Evolutionary conservation across 805 yeast genomes (phyloP).

Genomic region (Candida khao-thaluensis): DNA sequence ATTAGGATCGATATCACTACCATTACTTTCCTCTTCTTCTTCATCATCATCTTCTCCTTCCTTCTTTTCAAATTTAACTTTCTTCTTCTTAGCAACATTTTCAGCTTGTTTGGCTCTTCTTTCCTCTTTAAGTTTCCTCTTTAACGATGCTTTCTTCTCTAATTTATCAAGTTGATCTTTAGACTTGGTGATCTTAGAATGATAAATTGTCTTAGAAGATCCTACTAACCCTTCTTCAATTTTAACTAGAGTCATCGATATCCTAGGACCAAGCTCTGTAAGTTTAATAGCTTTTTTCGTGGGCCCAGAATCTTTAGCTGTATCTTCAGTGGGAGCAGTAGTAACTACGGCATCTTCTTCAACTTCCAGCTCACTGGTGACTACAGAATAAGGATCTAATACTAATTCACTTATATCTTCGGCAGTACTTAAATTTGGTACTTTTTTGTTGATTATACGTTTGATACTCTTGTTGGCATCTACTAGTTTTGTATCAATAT

Average conservation of each 20-base stretch:
- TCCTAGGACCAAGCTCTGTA: constrained; percentile 90
- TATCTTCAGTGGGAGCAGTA: constrained; percentile 18
- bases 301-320: constrained; percentile 18
- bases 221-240: constrained; percentile 88
- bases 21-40: constrained; percentile 21
- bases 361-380: constrained; percentile 89
- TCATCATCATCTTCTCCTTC: constrained; percentile 46
- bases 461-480: constrained; percentile 74
- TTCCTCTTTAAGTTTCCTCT: constrained; percentile 60
- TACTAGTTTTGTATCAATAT: constrained; percentile 81
- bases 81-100: constrained; percentile 72
- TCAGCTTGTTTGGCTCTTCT: constrained; percentile 78
- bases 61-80: constrained; percentile 43
- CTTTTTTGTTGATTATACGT: constrained; percentile 60
- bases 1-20: constrained; percentile 34
- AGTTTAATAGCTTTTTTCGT: constrained; percentile 83
- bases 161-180: constrained; percentile 56
- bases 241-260: constrained; percentile 71
- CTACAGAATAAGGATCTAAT: constrained; percentile 77
- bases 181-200: constrained; percentile 65
- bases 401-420: constrained; percentile 81
- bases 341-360: constrained; percentile 83
- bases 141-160: constrained; percentile 65
- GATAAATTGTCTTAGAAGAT: constrained; percentile 84
- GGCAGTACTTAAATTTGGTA: constrained; percentile 69